These are phyloP conservation scores for Melocanna baccifera DNA, from an alignment of 176 grass and related monocot genomes.

Conservation along the genomic window DNA sequence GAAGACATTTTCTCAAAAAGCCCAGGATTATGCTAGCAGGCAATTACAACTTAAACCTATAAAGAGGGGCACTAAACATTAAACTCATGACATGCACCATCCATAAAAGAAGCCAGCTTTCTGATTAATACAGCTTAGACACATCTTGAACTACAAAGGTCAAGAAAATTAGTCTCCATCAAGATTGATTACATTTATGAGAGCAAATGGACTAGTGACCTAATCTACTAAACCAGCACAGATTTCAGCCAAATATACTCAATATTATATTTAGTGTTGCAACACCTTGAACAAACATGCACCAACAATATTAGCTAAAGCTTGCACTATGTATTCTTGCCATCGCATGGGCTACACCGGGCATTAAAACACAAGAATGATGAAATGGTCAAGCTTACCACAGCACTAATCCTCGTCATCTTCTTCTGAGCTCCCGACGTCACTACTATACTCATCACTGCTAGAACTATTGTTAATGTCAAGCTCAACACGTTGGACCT, in stretches of 20 bases:
- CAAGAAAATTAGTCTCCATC: neutral
- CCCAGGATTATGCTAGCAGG: neutral
- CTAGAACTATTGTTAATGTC: conserved; percentile 77
- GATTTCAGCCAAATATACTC: neutral
- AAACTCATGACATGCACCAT: conserved; percentile 6
- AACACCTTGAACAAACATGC: neutral
- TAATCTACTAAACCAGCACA: neutral
- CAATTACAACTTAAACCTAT: neutral
- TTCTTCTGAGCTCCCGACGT: conserved; percentile 83
- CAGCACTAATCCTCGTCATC: conserved; percentile 82
- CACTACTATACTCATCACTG: conserved; percentile 89
- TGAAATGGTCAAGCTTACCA: conserved; percentile 34
- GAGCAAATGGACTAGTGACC: neutral
- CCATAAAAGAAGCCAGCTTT: neutral
- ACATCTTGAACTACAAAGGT: neutral
- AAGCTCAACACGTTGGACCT: conserved; percentile 67
- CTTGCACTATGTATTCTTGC: neutral
- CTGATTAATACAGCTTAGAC: neutral
- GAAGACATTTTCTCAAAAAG: neutral
- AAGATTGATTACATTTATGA: neutral
- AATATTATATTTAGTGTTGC: neutral
- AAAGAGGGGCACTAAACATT: neutral
- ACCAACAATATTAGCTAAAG: neutral
- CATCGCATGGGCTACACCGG: neutral
- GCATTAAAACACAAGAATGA: conserved; percentile 17